phyloP scores from a whole-genome alignment of 1,139 yeast species.

The Yamadazyma buinensis region DNA sequence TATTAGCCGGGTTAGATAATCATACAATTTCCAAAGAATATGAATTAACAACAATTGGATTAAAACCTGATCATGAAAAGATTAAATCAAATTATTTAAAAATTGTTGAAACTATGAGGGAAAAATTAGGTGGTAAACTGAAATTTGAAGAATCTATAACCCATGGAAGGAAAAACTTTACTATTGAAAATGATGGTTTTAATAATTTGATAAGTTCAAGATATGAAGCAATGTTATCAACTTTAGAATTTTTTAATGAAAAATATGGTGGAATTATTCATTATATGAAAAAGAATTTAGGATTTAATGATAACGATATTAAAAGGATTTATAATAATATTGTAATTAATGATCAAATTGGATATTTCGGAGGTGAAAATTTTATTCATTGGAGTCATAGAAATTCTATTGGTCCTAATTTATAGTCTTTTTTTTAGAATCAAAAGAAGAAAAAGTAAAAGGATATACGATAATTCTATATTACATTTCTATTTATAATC shows the following conservation, averaged over 20 bases:
- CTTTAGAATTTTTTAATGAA: conserved; percentile 46
- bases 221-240: conserved; percentile 69
- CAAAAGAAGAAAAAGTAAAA: no score
- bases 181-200: conserved; percentile 46
- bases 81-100: conserved; percentile 32
- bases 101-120: conserved; percentile 26
- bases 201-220: conserved; percentile 59
- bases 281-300: conserved; percentile 48
- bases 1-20: conserved; percentile 61
- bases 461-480: no score
- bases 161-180: conserved; percentile 38
- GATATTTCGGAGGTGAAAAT: conserved; percentile 17
- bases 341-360: conserved; percentile 21
- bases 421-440: no score
- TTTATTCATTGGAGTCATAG: conserved; percentile 27
- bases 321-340: conserved; percentile 44
- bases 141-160: conserved; percentile 28
- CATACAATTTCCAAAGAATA: conserved; percentile 68
- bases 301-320: conserved; percentile 49
- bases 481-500: no score
- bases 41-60: conserved; percentile 68
- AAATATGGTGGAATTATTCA: conserved; percentile 54
- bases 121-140: conserved; percentile 19
- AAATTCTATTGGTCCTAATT: conserved; percentile 11
- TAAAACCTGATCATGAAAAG: conserved; percentile 44